phyloP scores from a whole-genome alignment of 495 filamentous ascomycete genomes.

The Cercophora sp. region DNA sequence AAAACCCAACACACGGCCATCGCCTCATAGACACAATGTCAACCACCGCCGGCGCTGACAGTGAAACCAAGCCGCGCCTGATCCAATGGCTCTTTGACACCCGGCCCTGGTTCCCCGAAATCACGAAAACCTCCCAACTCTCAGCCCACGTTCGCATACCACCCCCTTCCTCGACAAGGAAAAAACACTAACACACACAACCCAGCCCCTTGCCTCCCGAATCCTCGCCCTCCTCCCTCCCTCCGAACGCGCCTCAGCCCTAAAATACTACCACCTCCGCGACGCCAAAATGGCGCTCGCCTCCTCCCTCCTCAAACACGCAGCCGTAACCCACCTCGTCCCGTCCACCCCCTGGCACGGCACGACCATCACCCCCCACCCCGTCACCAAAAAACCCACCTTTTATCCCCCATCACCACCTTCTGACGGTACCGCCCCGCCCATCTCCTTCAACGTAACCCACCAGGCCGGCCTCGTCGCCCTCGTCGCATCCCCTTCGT shows the following conservation, averaged over 20 bases:
- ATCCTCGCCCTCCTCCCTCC: conserved; percentile 55
- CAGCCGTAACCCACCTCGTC: conserved; percentile 60
- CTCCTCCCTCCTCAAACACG: conserved; percentile 76
- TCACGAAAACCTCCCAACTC: conserved; percentile 37
- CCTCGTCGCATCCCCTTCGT: conserved; percentile 34
- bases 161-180: background rate
- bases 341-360: conserved; percentile 59
- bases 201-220: conserved; percentile 44
- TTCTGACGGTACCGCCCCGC: no score
- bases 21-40: conserved; percentile 9
- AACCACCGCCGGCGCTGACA: background rate
- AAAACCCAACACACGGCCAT: background rate
- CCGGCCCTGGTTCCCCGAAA: conserved; percentile 38
- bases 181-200: background rate
- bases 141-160: conserved; percentile 31
- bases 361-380: conserved; percentile 56
- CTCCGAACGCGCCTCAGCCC: conserved; percentile 47
- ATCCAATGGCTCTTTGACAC: conserved; percentile 49
- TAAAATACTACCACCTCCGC: conserved; percentile 55
- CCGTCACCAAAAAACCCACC: conserved; percentile 58
- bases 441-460: conserved; percentile 79
- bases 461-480: conserved; percentile 80
- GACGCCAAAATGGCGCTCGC: conserved; percentile 69
- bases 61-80: conserved; percentile 22
- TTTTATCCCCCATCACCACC: conserved; percentile 32